Base-by-base conservation (phyloP, 495 filamentous ascomycete species). In the Aspergillus leporis region DNA sequence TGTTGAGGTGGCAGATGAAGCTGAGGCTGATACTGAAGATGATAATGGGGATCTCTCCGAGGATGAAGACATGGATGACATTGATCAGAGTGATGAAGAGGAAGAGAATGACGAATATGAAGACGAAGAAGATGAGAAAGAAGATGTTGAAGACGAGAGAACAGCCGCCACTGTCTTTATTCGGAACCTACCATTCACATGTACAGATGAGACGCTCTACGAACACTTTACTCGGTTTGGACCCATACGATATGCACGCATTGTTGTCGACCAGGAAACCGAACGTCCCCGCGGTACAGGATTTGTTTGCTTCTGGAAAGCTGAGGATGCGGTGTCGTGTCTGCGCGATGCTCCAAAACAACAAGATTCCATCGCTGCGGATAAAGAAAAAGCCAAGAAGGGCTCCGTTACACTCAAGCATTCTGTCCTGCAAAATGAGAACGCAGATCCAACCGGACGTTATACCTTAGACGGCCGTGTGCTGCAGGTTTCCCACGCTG, bases 401-500 rank as follows among this genome's bases (percentile, higher is more conserved):
- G 68, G 67, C 25, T 63, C 64, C 5, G 54, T 63, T n/a, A 67
- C 65, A 1, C 71, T 80, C 63, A 89, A 88, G 60, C 85, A 87
- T 36, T 96, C 93, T 0, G 76, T 99, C 21, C 81, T 99, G 5
- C 88, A 97, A 66, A 83, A 95, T 70, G 91, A 92, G 46, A 80
- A 80, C 28, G 77, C 83, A 23, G 95, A 98, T 64, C 82, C 83
- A 1, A 83, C 80, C 18, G 93, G 93, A 55, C 83, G 81, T 51
- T 99, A 96, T 77, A 97, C 92, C 0, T 76, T 97, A 46, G 91
- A 96, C 49, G 91, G 92, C 46, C 90, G 94, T 23, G 81, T 96
- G 31, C 79, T 99, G 5, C 90, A 93, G 56, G 76, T 98, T 28
- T 80, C 91, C 14, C 87, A 85, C 36, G 95, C 94, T 9, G 93